These are phyloP conservation scores for Lasiosphaeria hispida DNA, from an alignment of 495 filamentous ascomycete genomes.

Conservation along the genomic window DNA sequence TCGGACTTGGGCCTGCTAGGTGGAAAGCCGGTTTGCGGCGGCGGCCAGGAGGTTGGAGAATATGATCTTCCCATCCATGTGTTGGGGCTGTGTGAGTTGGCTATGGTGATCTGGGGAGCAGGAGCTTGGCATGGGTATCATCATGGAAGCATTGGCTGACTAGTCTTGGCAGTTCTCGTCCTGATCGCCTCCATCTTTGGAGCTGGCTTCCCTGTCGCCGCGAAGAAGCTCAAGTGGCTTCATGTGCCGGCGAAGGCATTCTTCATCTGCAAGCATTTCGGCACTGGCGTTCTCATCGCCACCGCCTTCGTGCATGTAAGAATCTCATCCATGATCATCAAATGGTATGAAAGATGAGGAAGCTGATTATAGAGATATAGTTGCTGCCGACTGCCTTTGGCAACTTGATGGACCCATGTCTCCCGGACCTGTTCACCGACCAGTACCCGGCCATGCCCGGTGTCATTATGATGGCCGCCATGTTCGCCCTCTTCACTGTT, in stretches of 20 bases:
- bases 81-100: constrained; percentile 48
- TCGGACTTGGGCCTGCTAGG: constrained; percentile 14
- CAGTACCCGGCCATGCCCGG: constrained; percentile 59
- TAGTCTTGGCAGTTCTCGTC: constrained; percentile 34
- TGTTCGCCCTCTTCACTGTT: constrained; percentile 55
- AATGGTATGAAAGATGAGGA: background rate
- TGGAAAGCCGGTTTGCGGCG: constrained; percentile 47
- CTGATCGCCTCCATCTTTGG: constrained; percentile 42
- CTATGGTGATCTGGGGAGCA: background rate
- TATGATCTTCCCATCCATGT: constrained; percentile 52
- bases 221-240: constrained; percentile 54
- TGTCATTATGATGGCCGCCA: constrained; percentile 57
- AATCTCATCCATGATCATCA: background rate
- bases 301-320: constrained; percentile 69
- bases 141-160: constrained; percentile 13
- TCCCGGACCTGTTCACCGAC: constrained; percentile 54
- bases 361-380: constrained; percentile 24
- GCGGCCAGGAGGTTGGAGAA: constrained; percentile 39
- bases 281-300: constrained; percentile 66
- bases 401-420: constrained; percentile 56
- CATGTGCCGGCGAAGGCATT: constrained; percentile 52
- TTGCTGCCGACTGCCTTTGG: constrained; percentile 57
- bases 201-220: constrained; percentile 52
- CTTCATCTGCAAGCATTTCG: constrained; percentile 62
- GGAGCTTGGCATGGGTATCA: background rate